phyloP scores from a whole-genome alignment of 2,329 filamentous ascomycete species.

The Plectosphaerella plurivora region DNA sequence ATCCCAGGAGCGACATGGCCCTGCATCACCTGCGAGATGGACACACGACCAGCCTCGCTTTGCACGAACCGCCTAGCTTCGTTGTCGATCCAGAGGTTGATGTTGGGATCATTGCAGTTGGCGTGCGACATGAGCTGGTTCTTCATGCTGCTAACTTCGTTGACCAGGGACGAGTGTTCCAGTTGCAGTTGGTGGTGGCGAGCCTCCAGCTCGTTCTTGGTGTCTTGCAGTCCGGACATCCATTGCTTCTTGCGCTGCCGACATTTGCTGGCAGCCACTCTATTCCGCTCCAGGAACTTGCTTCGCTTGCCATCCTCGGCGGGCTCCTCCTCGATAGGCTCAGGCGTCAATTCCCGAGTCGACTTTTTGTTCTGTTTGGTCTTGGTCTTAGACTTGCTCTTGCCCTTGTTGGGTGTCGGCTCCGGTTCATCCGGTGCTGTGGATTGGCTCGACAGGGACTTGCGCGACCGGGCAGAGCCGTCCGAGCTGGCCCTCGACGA shows the following conservation, averaged over 20 bases:
- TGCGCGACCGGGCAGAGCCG: conserved; percentile 1
- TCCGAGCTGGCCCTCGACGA: neutral
- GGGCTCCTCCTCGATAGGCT: conserved; percentile 3
- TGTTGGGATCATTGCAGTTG: conserved; percentile 46
- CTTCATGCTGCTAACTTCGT: conserved; percentile 43
- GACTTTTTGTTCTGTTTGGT: neutral
- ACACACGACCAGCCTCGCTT: conserved; percentile 19
- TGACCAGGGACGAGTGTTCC: conserved; percentile 36
- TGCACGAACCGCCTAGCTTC: conserved; percentile 46
- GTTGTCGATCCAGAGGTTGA: conserved; percentile 48
- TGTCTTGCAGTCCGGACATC: conserved; percentile 44
- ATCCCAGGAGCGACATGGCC: neutral
- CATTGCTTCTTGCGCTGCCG: conserved; percentile 61
- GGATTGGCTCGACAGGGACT: conserved; percentile 9
- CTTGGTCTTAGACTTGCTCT: conserved; percentile 12
- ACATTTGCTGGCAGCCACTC: conserved; percentile 69
- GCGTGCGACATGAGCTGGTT: conserved; percentile 48
- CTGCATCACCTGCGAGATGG: conserved; percentile 3
- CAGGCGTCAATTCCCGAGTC: neutral
- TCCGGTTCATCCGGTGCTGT: conserved; percentile 11
- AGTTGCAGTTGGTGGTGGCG: conserved; percentile 36
- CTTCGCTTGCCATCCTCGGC: conserved; percentile 40
- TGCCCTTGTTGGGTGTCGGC: conserved; percentile 15
- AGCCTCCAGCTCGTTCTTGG: conserved; percentile 36
- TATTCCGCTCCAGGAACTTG: conserved; percentile 65